phyloP scores from a whole-genome alignment of 2,329 filamentous ascomycete species.

The Trichoderma polysporum region DNA sequence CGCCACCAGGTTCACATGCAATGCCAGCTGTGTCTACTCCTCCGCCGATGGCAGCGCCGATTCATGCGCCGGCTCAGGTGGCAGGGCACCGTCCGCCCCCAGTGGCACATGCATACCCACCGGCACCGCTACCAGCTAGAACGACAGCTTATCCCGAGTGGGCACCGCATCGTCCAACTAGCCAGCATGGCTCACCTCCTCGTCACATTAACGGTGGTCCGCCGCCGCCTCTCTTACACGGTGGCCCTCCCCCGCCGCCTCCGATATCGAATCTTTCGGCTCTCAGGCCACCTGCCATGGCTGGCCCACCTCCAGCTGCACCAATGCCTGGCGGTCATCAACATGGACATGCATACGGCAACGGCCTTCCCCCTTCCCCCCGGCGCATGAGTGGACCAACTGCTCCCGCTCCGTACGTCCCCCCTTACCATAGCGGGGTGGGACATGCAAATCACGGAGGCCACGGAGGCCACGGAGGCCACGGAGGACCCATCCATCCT shows the following conservation, averaged over 20 bases:
- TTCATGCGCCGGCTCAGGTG: conserved; percentile 28
- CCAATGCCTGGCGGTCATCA: conserved; percentile 44
- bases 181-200: conserved; percentile 49
- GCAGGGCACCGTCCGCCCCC: conserved; percentile 31
- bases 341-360: conserved; percentile 38
- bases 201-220: conserved; percentile 52
- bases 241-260: conserved; percentile 26
- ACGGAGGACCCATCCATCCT: conserved; percentile 25
- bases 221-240: conserved; percentile 37
- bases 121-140: conserved; percentile 30
- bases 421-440: conserved; percentile 35
- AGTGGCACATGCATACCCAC: conserved; percentile 30
- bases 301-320: conserved; percentile 42
- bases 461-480: no score
- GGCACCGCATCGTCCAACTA: conserved; percentile 45
- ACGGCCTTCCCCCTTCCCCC: conserved; percentile 50
- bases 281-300: conserved; percentile 51
- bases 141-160: conserved; percentile 44
- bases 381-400: conserved; percentile 45
- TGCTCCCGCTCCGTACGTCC: conserved; percentile 43
- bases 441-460: conserved; percentile 25
- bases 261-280: conserved; percentile 41
- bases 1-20: conserved; percentile 27
- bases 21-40: conserved; percentile 22
- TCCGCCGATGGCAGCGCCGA: conserved; percentile 20